Conservation (phyloP, 2,329 filamentous ascomycete genomes). For the Biscogniauxia sp. region DNA sequence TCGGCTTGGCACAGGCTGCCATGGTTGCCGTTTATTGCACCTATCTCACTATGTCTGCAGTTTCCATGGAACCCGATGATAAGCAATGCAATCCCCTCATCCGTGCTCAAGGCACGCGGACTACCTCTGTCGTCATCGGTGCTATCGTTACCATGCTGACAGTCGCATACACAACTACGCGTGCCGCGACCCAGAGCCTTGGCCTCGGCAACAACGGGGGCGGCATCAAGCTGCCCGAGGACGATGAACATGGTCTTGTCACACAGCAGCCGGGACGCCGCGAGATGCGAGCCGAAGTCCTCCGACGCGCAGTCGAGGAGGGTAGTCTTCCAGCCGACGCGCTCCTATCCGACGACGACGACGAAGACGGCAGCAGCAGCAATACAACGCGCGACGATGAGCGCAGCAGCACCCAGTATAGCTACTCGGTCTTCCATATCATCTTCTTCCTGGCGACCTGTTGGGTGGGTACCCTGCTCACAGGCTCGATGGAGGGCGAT, state of each 20-base stretch:
- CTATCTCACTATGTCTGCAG: slow-evolving; percentile 95
- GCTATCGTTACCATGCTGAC: slow-evolving; percentile 96
- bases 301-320: slow-evolving; percentile 88
- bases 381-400: slow-evolving; percentile 80
- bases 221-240: slow-evolving; percentile 61
- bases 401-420: slow-evolving; percentile 86
- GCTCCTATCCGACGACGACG: slow-evolving; percentile 69
- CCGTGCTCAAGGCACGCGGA: slow-evolving; percentile 80
- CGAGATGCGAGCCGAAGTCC: slow-evolving; percentile 89
- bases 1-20: slow-evolving; percentile 92
- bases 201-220: slow-evolving; percentile 63
- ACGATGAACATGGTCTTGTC: slow-evolving; percentile 84
- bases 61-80: slow-evolving; percentile 97
- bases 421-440: slow-evolving; percentile 91
- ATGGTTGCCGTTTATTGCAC: slow-evolving; percentile 99
- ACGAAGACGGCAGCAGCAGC: slow-evolving; percentile 62
- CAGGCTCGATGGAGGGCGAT: slow-evolving; percentile 34
- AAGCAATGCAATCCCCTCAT: slow-evolving; percentile 91
- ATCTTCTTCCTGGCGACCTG: slow-evolving; percentile 96
- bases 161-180: slow-evolving; percentile 94
- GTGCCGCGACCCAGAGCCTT: slow-evolving; percentile 87
- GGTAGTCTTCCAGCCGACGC: slow-evolving; percentile 90
- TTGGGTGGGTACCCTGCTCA: slow-evolving; percentile 91
- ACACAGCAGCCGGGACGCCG: slow-evolving; percentile 81
- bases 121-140: slow-evolving; percentile 86